Conservation (phyloP, 805 yeast genomes). For the Candida chilensis region DNA sequence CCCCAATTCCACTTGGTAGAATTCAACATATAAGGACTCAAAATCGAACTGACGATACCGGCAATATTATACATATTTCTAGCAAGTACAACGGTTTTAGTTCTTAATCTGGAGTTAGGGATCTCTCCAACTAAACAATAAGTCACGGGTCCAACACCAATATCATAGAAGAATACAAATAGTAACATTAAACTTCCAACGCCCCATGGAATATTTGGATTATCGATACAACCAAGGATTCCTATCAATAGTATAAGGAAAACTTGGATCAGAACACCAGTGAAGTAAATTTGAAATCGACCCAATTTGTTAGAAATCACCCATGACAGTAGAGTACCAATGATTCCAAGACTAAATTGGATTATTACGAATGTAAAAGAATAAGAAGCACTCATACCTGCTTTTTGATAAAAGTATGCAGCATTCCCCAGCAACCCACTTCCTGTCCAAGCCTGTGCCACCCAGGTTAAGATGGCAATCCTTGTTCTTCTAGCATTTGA, state of each 20-base stretch:
- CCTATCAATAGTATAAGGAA: conserved; percentile 32
- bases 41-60: conserved; percentile 8
- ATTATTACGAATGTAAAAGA: conserved; percentile 39
- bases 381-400: conserved; percentile 30
- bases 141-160: conserved; percentile 33
- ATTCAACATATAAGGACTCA: conserved; percentile 12
- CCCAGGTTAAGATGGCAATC: conserved; percentile 32
- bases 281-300: conserved; percentile 25
- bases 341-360: conserved; percentile 32
- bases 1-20: conserved; percentile 10
- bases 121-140: conserved; percentile 31
- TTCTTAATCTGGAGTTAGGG: conserved; percentile 28
- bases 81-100: conserved; percentile 31
- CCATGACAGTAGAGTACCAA: conserved; percentile 38
- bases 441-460: conserved; percentile 36
- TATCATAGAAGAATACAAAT: conserved; percentile 35
- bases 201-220: conserved; percentile 25
- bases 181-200: conserved; percentile 36
- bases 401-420: conserved; percentile 41
- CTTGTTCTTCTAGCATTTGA: conserved; percentile 40
- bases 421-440: conserved; percentile 36
- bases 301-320: conserved; percentile 28
- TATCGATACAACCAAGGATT: conserved; percentile 19
- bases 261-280: conserved; percentile 23
- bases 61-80: conserved; percentile 22